Conservation (phyloP, 1,139 yeast species). For the Zygosaccharomyces pseudobailii region DNA sequence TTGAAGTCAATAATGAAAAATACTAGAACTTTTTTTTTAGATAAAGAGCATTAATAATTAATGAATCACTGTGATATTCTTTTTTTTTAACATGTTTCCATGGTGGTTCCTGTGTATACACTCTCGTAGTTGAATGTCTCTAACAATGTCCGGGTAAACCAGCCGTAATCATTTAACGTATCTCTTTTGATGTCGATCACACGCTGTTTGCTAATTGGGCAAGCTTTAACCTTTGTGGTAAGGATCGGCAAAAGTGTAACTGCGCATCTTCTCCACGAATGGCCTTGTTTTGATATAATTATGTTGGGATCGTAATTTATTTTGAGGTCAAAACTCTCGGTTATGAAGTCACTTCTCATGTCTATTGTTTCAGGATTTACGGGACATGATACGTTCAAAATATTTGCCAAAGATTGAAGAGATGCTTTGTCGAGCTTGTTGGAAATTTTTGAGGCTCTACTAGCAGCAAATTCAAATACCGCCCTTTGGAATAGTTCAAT, state of each 20-base stretch:
- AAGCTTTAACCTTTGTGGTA: conserved; percentile 34
- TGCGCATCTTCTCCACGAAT: conserved; percentile 37
- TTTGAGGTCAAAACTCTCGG: conserved; percentile 30
- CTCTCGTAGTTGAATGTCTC: conserved; percentile 25
- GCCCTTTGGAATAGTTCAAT: conserved; percentile 24
- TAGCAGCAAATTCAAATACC: conserved; percentile 29
- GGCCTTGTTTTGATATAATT: conserved; percentile 30
- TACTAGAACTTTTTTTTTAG: conserved; percentile 22
- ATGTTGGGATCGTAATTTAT: conserved; percentile 15
- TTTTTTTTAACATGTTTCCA: conserved; percentile 4
- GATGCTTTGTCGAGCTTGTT: conserved; percentile 34
- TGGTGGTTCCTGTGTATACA: conserved; percentile 28
- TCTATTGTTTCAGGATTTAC: conserved; percentile 8
- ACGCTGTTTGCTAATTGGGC: conserved; percentile 36
- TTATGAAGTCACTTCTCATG: conserved; percentile 31
- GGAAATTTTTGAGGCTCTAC: conserved; percentile 17
- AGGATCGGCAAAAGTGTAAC: conserved; percentile 36
- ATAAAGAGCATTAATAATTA: conserved; percentile 2
- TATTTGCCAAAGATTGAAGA: conserved; percentile 22
- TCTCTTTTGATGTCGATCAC: conserved; percentile 35
- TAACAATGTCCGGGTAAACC: conserved; percentile 32
- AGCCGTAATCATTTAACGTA: conserved; percentile 29
- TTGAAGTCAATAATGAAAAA: conserved; percentile 18
- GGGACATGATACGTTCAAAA: conserved; percentile 15
- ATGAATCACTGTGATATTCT: too few species aligned